Base-by-base conservation (phyloP, 208 protist species). In the Wallacemonas collosoma region DNA sequence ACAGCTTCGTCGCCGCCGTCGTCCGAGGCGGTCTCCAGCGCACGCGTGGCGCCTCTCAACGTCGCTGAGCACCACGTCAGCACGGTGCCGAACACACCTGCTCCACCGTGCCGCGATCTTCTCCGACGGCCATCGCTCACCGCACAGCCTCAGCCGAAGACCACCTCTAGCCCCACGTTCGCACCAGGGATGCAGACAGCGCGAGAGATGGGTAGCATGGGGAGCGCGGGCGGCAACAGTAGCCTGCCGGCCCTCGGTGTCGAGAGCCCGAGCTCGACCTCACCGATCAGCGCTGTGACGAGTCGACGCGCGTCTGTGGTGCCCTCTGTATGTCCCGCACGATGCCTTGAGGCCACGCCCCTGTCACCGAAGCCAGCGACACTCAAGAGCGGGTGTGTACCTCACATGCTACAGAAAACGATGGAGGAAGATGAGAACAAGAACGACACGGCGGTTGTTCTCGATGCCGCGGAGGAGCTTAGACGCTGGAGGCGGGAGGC, bases 401-500 rank as follows among this genome's bases (percentile, higher is more conserved):
- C 26, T 26, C 26, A 26, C 26, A 26, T 57, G 15, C 9, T 35
- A n/a, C 53, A 36, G 17, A 6, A 35, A 50, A 35, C 41, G n/a
- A 44, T 4, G 7, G 68, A 73, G 7, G 68, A 71, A 9, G 45
- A 75, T 38, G 70, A 47, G 68, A 55, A n/a, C 5, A 6, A 7
- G 15, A n/a, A n/a, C 17, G 53, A 7, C 17, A 7, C 53, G 6
- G 53, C 6, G 53, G 53, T 8, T 57, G 15, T 35, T 8, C 6
- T 65, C 14, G 64, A 69, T 43, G 15, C 64, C 8, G 6, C 8
- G 15, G 64, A 71, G 62, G 79, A 73, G 62, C 68, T 84, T 62
- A 74, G 79, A 0, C 70, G 77, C 62, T 84, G 79, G 79, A 45
- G 79, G 0, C 63, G 73, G 41, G 75, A 84, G 51, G 79, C 79